Percentiles rank a stretch among this genome's conserved stretches.
Conservation (phyloP, 768 basidiomycete genomes). For the Amanita rubescens region DNA sequence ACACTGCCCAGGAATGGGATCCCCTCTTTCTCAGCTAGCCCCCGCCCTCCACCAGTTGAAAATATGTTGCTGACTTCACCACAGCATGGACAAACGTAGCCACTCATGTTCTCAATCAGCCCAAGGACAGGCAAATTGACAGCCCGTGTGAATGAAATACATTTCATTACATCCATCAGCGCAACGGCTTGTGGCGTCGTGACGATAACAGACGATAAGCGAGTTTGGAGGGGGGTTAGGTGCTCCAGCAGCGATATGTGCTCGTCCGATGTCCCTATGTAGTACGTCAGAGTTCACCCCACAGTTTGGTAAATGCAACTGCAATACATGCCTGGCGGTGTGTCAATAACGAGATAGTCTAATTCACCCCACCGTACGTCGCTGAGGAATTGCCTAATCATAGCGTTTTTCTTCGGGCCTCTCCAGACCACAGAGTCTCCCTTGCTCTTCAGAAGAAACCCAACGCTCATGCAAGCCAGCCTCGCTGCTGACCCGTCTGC, state of each 20-base stretch:
- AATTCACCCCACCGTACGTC: constrained; percentile 95
- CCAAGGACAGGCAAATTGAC: constrained; percentile 85
- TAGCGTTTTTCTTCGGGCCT: constrained; percentile 97
- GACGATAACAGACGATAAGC: constrained; percentile 81
- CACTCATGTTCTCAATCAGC: constrained; percentile 97
- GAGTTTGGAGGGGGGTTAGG: constrained; percentile 73
- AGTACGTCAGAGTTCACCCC: constrained; percentile 8
- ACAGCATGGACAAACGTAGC: constrained; percentile 96
- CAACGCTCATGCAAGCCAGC: constrained; percentile 94
- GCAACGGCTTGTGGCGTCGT: constrained; percentile 98
- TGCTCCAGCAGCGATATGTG: constrained; percentile 95
- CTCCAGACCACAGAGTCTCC: constrained; percentile 96
- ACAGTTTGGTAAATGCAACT: constrained; percentile 14
- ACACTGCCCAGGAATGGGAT: constrained; percentile 79
- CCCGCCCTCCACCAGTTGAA: constrained; percentile 87
- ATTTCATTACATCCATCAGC: constrained; percentile 91
- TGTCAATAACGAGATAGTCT: constrained; percentile 91
- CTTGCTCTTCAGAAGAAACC: constrained; percentile 84
- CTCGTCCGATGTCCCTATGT: constrained; percentile 93
- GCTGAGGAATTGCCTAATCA: constrained; percentile 92
- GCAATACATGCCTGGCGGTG: constrained; percentile 76
- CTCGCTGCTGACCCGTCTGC: constrained; percentile 72
- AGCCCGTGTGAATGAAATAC: constrained; percentile 88
- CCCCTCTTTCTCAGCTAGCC: constrained; percentile 72
- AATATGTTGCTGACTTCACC: constrained; percentile 94